Evolutionary conservation across 1,284 basidiomycete species (phyloP), one percentile per base, ranked within the genome.

Genomic region (Stygiomarasmius scandens): DNA sequence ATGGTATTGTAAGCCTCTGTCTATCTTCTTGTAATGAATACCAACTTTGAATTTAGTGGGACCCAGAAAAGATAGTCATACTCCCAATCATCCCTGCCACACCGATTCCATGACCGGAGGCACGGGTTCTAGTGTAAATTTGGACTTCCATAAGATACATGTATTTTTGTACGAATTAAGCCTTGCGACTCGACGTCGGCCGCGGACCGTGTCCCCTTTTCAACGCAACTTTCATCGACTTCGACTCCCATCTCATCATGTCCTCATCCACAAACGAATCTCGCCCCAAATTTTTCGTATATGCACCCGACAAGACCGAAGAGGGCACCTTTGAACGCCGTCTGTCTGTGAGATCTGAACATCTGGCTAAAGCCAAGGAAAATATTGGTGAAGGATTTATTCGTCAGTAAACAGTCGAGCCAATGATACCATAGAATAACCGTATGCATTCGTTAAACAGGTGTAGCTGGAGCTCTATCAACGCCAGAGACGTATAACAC

Each of bases 271-370:
- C 38, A 8, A 19, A 6, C 16, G 38, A 41, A 8, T 16, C 41
- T 8, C 55, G 44, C 10, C 44, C 55, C 32, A 64, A 66, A 41
- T 70, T 66, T 56, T 58, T 67, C 27, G 67, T 71, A 22, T 70
- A 68, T 49, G 69, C 69, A 23, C 69, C 69, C 9, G 70, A 71
- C 49, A 64, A 55, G 19, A 77, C 74, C 10, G 78, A 81, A 48
- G 75, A 75, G 57, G 82, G 75, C 6, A 76, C 80, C 4, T 76
- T 80, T 41, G 71, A 75, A 23, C 75, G 74, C 23, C 75, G 84
- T 54, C 69, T 82, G 58, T 74, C 77, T 1, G 80, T 85, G 5
- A 72, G 83, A 55, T 63, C 69, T 8, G 63, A 67, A 25, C 84
- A 86, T 67, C 63, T 84, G n/a, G 71, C 69, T 41, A 67, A 55